A percentile compares a stretch with the other conserved stretches of the same genome.
Conservation (phyloP, 129 eudicot genomes). For the Gnaphalium uliginosum region DNA sequence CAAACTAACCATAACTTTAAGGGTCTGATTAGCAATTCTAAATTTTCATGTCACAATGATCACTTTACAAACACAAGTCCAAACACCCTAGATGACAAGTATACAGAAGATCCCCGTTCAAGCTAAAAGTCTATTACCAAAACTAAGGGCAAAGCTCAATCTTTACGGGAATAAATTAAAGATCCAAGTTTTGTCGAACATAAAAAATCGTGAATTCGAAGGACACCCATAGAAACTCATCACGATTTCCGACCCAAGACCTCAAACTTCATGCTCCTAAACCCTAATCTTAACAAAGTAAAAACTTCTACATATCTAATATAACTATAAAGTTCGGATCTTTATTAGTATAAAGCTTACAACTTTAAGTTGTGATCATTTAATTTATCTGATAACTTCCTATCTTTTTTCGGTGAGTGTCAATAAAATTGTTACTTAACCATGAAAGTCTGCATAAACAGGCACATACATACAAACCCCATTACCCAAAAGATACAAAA, state of each 20-base stretch:
- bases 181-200: not conserved
- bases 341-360: conserved; percentile 2
- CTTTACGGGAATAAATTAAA: not conserved
- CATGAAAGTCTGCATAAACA: not conserved
- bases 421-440: not conserved
- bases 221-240: no score
- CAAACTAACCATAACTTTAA: not conserved
- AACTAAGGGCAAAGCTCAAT: not conserved
- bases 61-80: not conserved
- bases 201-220: not conserved
- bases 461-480: not conserved
- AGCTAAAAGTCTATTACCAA: not conserved
- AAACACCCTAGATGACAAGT: conserved; percentile 2
- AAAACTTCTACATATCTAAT: not conserved
- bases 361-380: not conserved
- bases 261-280: not conserved
- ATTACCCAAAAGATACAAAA: not conserved
- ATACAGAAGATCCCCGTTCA: not conserved
- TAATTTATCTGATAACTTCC: not conserved
- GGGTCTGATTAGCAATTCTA: not conserved
- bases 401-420: not conserved
- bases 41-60: not conserved
- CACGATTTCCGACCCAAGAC: not conserved
- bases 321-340: not conserved
- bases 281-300: not conserved